Evolutionary conservation across 176 grass and related monocot species (phyloP).

Genomic region (Phoenix roebelenii): DNA sequence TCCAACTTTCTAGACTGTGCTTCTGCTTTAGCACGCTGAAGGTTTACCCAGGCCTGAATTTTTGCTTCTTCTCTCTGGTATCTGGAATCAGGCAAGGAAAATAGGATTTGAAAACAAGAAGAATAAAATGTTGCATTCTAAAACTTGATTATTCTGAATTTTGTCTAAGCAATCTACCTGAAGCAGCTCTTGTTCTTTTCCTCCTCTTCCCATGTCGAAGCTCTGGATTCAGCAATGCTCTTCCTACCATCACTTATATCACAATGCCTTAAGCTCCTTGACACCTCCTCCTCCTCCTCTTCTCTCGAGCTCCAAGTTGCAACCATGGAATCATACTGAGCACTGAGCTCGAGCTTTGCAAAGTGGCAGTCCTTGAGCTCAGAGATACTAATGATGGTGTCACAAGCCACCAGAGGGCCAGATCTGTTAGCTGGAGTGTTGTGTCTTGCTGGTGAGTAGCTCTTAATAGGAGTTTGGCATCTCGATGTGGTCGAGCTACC

Average conservation of each 20-base stretch:
- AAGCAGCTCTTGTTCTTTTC: slow-evolving; percentile 90
- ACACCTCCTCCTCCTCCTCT: slow-evolving; percentile 89
- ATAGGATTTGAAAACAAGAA: background rate
- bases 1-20: slow-evolving; percentile 93
- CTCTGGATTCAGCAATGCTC: slow-evolving; percentile 35
- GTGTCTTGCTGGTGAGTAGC: slow-evolving; percentile 67
- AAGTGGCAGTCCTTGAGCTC: slow-evolving; percentile 65
- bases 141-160: background rate
- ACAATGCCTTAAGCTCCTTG: slow-evolving; percentile 80
- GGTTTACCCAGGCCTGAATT: slow-evolving; percentile 92
- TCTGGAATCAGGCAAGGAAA: slow-evolving; percentile 27
- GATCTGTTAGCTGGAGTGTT: slow-evolving; percentile 79
- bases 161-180: slow-evolving; percentile 33
- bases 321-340: slow-evolving; percentile 53
- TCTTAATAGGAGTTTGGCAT: slow-evolving; percentile 66
- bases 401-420: slow-evolving; percentile 56
- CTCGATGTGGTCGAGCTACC: slow-evolving; percentile 46
- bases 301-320: slow-evolving; percentile 85
- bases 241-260: slow-evolving; percentile 46
- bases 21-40: slow-evolving; percentile 94
- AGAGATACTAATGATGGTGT: slow-evolving; percentile 37
- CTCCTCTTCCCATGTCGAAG: slow-evolving; percentile 70
- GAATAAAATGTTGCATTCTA: no score
- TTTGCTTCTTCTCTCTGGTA: slow-evolving; percentile 97
- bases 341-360: slow-evolving; percentile 70